A percentile compares a stretch with the other conserved stretches of the same genome.
Conservation (phyloP, 129 eudicot species). For the Tagetes erecta region DNA sequence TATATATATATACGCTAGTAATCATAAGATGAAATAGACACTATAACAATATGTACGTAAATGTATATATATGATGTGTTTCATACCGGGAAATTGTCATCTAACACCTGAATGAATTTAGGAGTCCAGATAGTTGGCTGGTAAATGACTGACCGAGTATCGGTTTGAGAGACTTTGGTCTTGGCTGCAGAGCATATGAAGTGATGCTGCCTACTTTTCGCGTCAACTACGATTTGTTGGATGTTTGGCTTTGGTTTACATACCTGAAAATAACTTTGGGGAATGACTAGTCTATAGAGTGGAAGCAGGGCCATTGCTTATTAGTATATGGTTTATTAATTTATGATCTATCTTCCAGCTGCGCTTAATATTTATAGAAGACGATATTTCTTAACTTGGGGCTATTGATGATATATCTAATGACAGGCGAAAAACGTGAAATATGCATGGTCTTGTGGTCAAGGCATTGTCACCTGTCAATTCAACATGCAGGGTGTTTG, state of each 20-base stretch:
- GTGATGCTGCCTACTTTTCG: background rate
- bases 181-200: background rate
- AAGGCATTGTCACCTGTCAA: background rate
- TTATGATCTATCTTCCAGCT: background rate
- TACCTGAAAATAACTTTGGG: background rate
- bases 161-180: background rate
- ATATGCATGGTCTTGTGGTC: background rate
- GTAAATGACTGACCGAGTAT: background rate
- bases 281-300: background rate
- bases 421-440: background rate
- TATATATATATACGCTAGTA: too few relatives aligned
- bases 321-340: background rate
- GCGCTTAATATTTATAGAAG: background rate
- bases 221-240: background rate
- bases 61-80: too few relatives aligned
- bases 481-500: too few relatives aligned
- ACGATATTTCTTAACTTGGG: background rate
- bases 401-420: background rate
- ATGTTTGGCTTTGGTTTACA: background rate
- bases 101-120: constrained; percentile 18
- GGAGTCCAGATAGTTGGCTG: constrained; percentile 26
- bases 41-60: too few relatives aligned
- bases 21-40: too few relatives aligned
- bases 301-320: background rate
- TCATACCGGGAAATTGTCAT: constrained; percentile 3